Evolutionary conservation across 176 grass and related monocot species (phyloP).

Genomic region (Juncus inflexus): DNA sequence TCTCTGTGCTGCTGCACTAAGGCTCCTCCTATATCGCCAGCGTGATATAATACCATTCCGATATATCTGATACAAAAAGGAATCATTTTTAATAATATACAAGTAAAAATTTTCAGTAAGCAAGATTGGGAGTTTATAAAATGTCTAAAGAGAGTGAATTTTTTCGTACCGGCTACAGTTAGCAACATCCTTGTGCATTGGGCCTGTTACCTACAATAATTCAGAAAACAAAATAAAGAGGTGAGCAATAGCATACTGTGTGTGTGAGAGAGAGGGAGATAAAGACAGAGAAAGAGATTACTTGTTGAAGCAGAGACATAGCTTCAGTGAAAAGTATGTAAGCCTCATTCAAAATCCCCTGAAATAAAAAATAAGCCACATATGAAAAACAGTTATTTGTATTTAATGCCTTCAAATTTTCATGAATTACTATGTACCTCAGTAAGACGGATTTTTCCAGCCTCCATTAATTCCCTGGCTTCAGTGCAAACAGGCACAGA

Average conservation of each 20-base stretch:
- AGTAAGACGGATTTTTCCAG: slow-evolving; percentile 76
- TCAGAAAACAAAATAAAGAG: background rate
- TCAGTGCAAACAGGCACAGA: slow-evolving; percentile 81
- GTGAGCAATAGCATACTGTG: no score
- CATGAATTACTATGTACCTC: slow-evolving; percentile 46
- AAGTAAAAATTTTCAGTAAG: slow-evolving; percentile 11
- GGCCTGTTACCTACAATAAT: slow-evolving; percentile 74
- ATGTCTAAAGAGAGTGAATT: slow-evolving; percentile 6
- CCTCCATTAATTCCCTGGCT: slow-evolving; percentile 88
- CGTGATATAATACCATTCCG: slow-evolving; percentile 94
- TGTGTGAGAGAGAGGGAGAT: slow-evolving; percentile 13
- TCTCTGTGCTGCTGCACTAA: slow-evolving; percentile 96
- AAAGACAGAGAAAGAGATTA: slow-evolving; percentile 26
- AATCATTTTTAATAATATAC: background rate
- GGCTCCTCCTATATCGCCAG: slow-evolving; percentile 81
- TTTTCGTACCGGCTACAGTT: slow-evolving; percentile 83
- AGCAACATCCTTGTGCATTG: slow-evolving; percentile 94
- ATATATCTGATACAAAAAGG: slow-evolving; percentile 49
- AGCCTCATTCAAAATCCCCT: slow-evolving; percentile 91
- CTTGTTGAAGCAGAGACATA: slow-evolving; percentile 96
- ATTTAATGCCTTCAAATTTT: slow-evolving; percentile 3
- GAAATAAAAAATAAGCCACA: slow-evolving; percentile 29
- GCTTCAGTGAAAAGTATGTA: slow-evolving; percentile 91
- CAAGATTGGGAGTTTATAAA: background rate
- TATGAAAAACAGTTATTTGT: background rate